Evolutionary conservation across 78 protist genomes (phyloP), one percentile per base, ranked within the genome.

Genomic region (Tieghemostelium lacteum): DNA sequence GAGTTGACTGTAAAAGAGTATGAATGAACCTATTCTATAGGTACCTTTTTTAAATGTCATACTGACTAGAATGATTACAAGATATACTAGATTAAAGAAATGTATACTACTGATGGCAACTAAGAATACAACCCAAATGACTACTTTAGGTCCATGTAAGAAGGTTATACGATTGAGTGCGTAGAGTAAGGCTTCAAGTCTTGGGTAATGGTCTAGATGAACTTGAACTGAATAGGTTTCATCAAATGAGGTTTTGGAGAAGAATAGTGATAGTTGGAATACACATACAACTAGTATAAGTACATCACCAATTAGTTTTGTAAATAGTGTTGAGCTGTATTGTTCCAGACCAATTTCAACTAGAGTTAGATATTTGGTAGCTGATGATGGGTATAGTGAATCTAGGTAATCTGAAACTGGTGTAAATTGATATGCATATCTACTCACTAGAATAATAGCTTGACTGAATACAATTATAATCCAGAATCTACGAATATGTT

Each of bases 21-120:
- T 20, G 34, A 67, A 69, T 45, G 66, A 58, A 17, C 91, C 78
- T 39, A 83, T 69, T 24, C 91, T 33, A 45, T 83, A 83, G 19
- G 91, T 83, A 22, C 91, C 91, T 55, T 69, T 83, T 42, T 63
- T 83, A 42, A 83, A 83, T 26, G 67, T 22, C 91, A 83, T 83
- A 26, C 70, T 10, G 31, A 29, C 37, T 19, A 83, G 39, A 10
- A 83, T 70, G 78, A 83, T 83, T 36, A 83, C 66, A 34, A 83
- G 14, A 42, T 83, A 83, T 22, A 83, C 58, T 33, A 52, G 24
- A 69, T 83, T 66, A 49, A 83, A 83, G 57, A 83, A 83, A n/a
- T 49, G 24, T 8, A 54, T 57, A 2, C 33, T 22, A 1, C 3
- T 33, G 1, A 83, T 33, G 4, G 80, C 16, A 60, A 83, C 42